These are phyloP conservation scores for Vickermania ingenoplastis DNA, from an alignment of 208 protist genomes.

Conservation along the genomic window DNA sequence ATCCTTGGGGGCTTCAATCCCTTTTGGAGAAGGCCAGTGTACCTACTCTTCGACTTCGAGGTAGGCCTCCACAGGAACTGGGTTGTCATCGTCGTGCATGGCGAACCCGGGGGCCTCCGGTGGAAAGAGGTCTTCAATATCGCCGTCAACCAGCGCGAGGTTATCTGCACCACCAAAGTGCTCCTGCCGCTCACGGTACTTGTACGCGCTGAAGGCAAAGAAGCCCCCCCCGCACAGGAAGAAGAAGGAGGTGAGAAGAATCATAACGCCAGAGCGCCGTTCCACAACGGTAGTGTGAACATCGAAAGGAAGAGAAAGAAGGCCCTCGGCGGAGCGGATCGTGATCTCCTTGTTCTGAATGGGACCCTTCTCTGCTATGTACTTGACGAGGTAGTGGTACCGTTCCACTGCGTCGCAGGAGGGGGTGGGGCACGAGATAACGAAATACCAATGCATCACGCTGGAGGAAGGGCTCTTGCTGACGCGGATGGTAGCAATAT, in stretches of 20 bases:
- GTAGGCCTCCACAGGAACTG: constrained; percentile 2
- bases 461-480: constrained; percentile 16
- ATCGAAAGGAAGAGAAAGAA: constrained; percentile 14
- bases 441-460: constrained; percentile 14
- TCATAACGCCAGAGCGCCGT: neutral
- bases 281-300: constrained; percentile 17
- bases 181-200: constrained; percentile 61
- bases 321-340: neutral
- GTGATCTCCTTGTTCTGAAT: neutral
- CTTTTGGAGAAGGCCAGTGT: too few species aligned
- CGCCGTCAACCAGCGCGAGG: constrained; percentile 59
- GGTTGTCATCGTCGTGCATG: constrained; percentile 6
- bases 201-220: constrained; percentile 35
- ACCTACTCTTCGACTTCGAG: neutral
- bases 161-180: constrained; percentile 29
- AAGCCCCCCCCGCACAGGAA: constrained; percentile 19
- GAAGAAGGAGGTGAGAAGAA: constrained; percentile 21
- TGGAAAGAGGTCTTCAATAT: constrained; percentile 79
- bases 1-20: too few species aligned
- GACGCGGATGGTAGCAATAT: constrained; percentile 24
- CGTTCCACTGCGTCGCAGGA: constrained; percentile 44
- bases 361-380: neutral
- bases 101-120: constrained; percentile 3
- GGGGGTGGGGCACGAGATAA: neutral
- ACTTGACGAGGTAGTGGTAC: constrained; percentile 38